These are phyloP conservation scores for Pleurotus eryngii DNA, from an alignment of 768 basidiomycete species.

Conservation along the genomic window DNA sequence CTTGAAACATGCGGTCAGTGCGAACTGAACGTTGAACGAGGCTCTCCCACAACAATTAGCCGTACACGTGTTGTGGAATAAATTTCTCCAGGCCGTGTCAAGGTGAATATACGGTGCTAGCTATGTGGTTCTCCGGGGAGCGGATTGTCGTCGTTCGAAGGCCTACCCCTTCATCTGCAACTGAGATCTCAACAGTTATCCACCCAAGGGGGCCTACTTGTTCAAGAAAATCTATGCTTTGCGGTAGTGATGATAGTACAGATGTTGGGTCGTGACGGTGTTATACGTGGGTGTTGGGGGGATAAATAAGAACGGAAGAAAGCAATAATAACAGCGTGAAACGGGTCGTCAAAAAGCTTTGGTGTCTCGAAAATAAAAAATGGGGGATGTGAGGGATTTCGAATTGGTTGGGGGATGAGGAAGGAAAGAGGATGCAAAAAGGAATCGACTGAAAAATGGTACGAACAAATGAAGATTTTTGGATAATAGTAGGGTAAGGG, in stretches of 20 bases:
- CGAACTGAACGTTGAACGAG: no score
- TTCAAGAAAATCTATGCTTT: not conserved
- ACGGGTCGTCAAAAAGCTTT: not conserved
- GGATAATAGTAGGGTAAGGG: not conserved
- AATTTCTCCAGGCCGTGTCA: no score
- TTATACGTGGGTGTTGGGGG: not conserved
- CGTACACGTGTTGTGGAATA: no score
- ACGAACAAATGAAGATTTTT: not conserved
- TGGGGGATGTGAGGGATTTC: not conserved
- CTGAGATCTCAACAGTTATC: no score
- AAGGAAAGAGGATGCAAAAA: not conserved
- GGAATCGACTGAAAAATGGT: not conserved
- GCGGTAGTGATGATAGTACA: not conserved
- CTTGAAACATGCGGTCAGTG: no score
- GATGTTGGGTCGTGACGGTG: not conserved
- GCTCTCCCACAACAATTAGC: no score
- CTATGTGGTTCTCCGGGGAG: no score
- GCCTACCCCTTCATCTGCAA: no score
- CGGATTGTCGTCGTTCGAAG: no score
- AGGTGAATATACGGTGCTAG: no score
- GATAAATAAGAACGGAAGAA: not conserved
- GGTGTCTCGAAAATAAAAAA: no score
- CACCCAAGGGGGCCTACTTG: not conserved
- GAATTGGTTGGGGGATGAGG: not conserved
- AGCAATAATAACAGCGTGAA: conserved; percentile 4